Base-by-base conservation (phyloP, 805 yeast genomes). In the Huiozyma sinensis region DNA sequence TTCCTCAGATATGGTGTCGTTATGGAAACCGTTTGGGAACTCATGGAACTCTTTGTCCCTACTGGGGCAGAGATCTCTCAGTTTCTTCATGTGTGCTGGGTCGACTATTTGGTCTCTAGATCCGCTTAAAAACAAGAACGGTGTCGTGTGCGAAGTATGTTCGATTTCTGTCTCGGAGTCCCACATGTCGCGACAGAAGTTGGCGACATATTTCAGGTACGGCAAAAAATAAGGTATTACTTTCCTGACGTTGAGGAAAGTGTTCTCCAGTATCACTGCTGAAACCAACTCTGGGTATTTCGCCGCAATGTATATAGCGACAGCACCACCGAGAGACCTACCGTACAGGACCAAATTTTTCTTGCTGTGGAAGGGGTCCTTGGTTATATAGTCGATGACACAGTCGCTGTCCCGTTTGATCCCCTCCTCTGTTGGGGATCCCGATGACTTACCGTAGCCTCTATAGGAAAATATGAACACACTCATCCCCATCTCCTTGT, bases 261-360 rank as follows among this genome's bases (percentile, higher is more conserved):
- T 87, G 60, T 90, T 90, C 57, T 90, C 98, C 31, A 90, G 61
- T 1, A 90, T 72, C 6, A 89, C 52, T 1, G 82, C 95, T 42
- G 70, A 68, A 10, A 85, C 65, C 30, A 67, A 47, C 1, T 61
- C 53, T 2, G 77, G 67, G 53, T 71, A 73, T 24, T 71, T 71
- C 2, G 86, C 70, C 0, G 94, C 88, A 42, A 86, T 73, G 63
- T 87, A 83, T 12, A 88, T 74, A 6, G 94, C 86, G 29, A 86
- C 95, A 0, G 97, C 98, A 2, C 97, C 97, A 29, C 98, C 98
- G 9, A 90, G 67, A 6, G 95, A 85, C 41, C 96, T 70, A 1
- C 97, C 97, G 57, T 87, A 88, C 6, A 88, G 67, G 0, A 86
- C 65, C 1, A 89, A 48, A 6, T 52, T 53, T 8, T 79, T 65